phyloP scores from a whole-genome alignment of 2,329 filamentous ascomycete species.

The Colletotrichum endophyticum region DNA sequence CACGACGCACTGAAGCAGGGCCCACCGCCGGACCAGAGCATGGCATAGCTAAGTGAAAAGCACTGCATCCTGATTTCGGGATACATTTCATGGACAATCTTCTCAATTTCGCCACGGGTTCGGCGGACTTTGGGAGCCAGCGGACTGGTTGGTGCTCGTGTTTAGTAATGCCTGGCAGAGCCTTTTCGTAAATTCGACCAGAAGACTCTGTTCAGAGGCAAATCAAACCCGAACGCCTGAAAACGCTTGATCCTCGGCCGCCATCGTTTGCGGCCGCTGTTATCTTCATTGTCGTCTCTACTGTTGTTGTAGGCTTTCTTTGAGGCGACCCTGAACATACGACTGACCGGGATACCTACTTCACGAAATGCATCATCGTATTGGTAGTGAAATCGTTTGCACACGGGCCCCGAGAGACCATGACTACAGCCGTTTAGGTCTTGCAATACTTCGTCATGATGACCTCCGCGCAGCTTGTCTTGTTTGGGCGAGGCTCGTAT shows the following conservation, averaged over 20 bases:
- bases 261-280: background rate
- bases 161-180: no score
- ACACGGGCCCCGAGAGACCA: background rate
- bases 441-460: rapidly evolving
- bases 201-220: no score
- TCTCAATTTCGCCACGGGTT: no score
- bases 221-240: background rate
- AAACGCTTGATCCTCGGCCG: background rate
- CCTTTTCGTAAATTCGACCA: no score
- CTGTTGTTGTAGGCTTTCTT: background rate
- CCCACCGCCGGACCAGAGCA: background rate
- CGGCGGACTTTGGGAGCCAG: no score
- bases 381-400: background rate
- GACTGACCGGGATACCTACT: background rate
- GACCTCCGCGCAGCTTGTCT: background rate
- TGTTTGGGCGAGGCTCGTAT: background rate
- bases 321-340: background rate
- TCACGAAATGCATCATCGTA: background rate
- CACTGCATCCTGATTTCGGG: no score
- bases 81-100: no score
- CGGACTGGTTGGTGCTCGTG: no score
- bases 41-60: background rate
- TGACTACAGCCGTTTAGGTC: background rate
- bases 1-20: background rate
- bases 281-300: background rate